Conservation (phyloP, 306 rosid species). For the Rubus parviflorus region DNA sequence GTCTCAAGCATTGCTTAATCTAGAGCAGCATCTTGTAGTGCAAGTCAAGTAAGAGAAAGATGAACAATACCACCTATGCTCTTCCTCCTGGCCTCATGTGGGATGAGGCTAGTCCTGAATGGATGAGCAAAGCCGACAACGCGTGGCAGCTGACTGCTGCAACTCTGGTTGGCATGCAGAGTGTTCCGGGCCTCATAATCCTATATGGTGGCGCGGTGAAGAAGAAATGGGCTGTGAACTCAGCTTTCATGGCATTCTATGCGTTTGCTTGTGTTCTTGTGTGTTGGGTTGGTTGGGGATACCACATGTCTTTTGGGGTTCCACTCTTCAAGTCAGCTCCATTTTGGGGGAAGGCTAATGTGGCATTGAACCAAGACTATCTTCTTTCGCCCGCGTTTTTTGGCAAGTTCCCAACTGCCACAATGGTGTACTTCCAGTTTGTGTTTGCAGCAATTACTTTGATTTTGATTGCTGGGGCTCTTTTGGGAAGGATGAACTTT, state of each 20-base stretch:
- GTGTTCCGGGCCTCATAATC: conserved; percentile 44
- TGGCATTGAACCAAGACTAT: conserved; percentile 28
- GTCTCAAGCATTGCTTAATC: not conserved
- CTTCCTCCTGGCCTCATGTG: conserved; percentile 19
- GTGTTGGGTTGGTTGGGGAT: conserved; percentile 50
- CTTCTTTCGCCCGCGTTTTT: not conserved
- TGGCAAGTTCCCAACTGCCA: conserved; percentile 36
- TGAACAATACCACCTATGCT: conserved; percentile 9
- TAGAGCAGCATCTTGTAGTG: not conserved
- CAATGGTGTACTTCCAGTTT: conserved; percentile 47
- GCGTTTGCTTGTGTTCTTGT: conserved; percentile 45
- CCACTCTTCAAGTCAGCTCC: conserved; percentile 2
- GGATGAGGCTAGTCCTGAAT: conserved; percentile 27
- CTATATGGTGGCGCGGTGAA: conserved; percentile 48
- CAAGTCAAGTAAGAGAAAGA: not conserved
- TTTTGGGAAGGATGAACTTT: conserved; percentile 50
- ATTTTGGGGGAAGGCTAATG: conserved; percentile 35
- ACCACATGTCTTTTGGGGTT: conserved; percentile 39
- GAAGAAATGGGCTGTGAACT: conserved; percentile 54
- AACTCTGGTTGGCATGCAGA: conserved; percentile 42
- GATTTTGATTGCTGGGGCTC: conserved; percentile 42
- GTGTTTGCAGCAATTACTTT: conserved; percentile 50
- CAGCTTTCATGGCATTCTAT: conserved; percentile 49
- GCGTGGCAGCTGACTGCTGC: conserved; percentile 54
- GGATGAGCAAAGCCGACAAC: conserved; percentile 54